Base-by-base conservation (phyloP, 441 rosid genomes). In the Adansonia madagascariensis region DNA sequence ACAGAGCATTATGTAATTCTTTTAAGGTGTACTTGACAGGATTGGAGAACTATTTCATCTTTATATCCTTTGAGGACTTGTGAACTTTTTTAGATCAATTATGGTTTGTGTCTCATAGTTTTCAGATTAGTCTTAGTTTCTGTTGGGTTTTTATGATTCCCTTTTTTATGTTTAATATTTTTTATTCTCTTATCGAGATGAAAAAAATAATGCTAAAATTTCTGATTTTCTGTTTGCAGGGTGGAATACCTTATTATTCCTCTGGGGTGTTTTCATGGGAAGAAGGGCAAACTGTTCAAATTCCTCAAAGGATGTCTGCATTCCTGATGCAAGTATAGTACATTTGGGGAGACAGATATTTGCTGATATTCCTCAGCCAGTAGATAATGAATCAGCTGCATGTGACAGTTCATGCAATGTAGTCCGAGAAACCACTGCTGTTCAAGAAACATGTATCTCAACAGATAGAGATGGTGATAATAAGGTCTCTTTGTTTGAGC, bases 251-350 rank as follows among this genome's bases (percentile, higher is more conserved):
- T 80, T 94, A 55, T 88, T 85, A 85, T 97, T 89, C 82, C 88
- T 97, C 59, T 97, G 99, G 99, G 99, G 98, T 62, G 97, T 93
- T 66, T 97, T 94, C 83, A 88, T 86, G 81, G 93, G 89, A 86
- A 92, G 85, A 84, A 88, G 80, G 82, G 86, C 78, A 10, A 84
- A 8, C 47, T 80, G 61, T 79, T 82, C 87, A 56, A 81, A 84
- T 75, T 78, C 88, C 65, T 78, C 78, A 14, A 84, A 81, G 84
- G 82, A 75, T 71, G 62, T 80, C 4, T 76, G 78, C 64, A 66
- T 81, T 75, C 86, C 89, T 18, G 76, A 82, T 84, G 79, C 82
- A 44, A 81, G 79, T 77, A 71, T 78, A 78, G 81, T 76, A 71
- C 80, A 74, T 6, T 20, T 53, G 73, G 91, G 75, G 77, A 76